Percentiles rank a stretch among this genome's conserved stretches.
These are phyloP conservation scores for Debaryomyces subglobosus DNA, from an alignment of 1,139 yeast genomes.

Conservation along the genomic window DNA sequence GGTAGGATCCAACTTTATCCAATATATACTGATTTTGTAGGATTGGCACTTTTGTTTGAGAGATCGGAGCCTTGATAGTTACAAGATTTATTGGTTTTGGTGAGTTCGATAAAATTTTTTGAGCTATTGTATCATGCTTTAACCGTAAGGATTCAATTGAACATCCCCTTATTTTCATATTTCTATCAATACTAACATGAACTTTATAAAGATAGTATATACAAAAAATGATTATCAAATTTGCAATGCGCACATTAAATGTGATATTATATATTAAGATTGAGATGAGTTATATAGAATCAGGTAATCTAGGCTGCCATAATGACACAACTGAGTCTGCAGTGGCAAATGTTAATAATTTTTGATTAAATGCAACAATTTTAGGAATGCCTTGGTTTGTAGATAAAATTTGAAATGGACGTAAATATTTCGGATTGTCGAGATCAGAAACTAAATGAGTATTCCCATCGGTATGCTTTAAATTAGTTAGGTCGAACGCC, in stretches of 20 bases:
- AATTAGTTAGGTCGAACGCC: slow-evolving; percentile 61
- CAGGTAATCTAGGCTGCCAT: slow-evolving; percentile 36
- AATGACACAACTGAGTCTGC: slow-evolving; percentile 63
- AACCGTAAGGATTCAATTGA: not conserved
- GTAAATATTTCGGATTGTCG: slow-evolving; percentile 26
- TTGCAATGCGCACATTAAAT: not conserved
- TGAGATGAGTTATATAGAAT: not conserved
- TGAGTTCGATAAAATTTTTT: not conserved
- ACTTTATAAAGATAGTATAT: not conserved
- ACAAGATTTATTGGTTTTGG: not conserved
- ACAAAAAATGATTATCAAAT: not conserved
- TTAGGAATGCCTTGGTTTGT: slow-evolving; percentile 52
- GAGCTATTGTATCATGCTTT: not conserved
- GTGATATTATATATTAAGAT: not conserved
- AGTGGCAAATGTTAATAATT: slow-evolving; percentile 72
- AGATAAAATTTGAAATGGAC: slow-evolving; percentile 28
- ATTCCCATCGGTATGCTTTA: slow-evolving; percentile 33
- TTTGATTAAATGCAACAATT: slow-evolving; percentile 76
- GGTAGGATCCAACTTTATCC: not conserved
- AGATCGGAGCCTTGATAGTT: no score
- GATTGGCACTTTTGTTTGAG: not conserved
- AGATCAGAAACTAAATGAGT: slow-evolving; percentile 16
- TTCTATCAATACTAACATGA: not conserved
- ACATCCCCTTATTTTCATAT: not conserved
- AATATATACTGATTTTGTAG: not conserved